Conservation (phyloP, 2,329 filamentous ascomycete genomes). For the Bipolaris sorokiniana region DNA sequence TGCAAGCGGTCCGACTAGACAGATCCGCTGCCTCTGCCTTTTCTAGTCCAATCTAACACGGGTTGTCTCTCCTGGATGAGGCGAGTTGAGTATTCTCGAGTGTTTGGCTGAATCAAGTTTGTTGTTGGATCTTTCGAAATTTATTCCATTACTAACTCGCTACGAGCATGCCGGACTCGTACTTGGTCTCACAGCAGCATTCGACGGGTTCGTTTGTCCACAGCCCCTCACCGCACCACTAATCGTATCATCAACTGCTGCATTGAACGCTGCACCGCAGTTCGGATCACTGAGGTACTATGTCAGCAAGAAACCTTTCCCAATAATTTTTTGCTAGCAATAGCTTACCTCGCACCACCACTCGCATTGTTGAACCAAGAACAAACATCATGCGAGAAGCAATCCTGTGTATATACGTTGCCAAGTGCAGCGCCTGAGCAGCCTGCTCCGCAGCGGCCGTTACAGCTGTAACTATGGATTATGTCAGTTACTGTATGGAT, state of each 20-base stretch:
- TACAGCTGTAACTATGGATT: conserved; percentile 55
- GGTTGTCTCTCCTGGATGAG: too few species aligned
- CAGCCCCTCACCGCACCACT: conserved; percentile 43
- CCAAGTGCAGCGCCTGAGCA: conserved; percentile 54
- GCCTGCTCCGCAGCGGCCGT: conserved; percentile 57
- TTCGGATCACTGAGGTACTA: conserved; percentile 52
- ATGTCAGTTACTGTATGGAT: conserved; percentile 6
- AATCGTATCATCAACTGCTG: conserved; percentile 54
- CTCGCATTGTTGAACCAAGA: conserved; percentile 59
- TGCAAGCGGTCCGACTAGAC: too few species aligned
- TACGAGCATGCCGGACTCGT: conserved; percentile 48
- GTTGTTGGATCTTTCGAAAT: too few species aligned
- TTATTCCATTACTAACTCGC: too few species aligned
- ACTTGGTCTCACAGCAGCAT: conserved; percentile 28
- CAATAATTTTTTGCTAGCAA: not conserved
- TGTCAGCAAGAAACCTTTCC: not conserved
- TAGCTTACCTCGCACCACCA: conserved; percentile 53
- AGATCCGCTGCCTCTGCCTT: too few species aligned
- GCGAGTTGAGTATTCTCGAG: too few species aligned
- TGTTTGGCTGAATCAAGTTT: too few species aligned
- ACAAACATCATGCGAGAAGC: conserved; percentile 60
- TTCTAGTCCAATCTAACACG: too few species aligned
- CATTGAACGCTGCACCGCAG: conserved; percentile 54
- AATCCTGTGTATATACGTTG: conserved; percentile 59
- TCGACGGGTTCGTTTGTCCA: conserved; percentile 40